phyloP scores from a whole-genome alignment of 2,329 filamentous ascomycete species.

The Fusarium zealandicum region DNA sequence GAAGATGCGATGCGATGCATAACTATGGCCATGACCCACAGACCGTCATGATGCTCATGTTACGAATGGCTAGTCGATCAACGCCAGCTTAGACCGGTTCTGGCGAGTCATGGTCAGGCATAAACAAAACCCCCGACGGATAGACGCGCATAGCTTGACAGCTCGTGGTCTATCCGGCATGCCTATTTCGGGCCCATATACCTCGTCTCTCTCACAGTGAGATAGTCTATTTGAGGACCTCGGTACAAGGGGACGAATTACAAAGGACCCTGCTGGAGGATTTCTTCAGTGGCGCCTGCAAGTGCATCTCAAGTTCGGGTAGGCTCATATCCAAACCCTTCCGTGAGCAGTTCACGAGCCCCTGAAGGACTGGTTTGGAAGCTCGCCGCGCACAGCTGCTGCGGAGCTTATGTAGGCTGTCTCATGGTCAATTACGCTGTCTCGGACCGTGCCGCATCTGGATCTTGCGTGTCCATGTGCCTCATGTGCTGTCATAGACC shows the following conservation, averaged over 20 bases:
- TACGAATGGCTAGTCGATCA: slow-evolving; percentile 3
- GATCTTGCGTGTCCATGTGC: slow-evolving; percentile 32
- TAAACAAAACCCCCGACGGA: neutral
- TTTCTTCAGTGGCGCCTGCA: neutral
- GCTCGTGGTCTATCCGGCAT: neutral
- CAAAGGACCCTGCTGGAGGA: too few species aligned
- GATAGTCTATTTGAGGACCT: neutral
- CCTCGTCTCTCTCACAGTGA: neutral
- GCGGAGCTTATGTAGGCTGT: slow-evolving; percentile 12
- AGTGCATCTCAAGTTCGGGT: neutral
- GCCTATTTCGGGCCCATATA: neutral
- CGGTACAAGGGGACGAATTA: neutral
- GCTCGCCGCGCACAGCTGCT: slow-evolving; percentile 8
- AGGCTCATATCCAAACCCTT: neutral
- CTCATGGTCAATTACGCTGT: slow-evolving; percentile 29
- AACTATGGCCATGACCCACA: neutral
- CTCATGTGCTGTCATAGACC: slow-evolving; percentile 17
- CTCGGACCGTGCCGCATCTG: slow-evolving; percentile 39
- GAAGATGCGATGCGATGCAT: slow-evolving; percentile 1
- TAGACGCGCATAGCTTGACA: neutral
- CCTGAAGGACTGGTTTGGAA: neutral
- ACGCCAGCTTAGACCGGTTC: slow-evolving; percentile 7
- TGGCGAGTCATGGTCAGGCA: neutral
- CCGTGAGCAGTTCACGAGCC: neutral
- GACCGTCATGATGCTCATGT: neutral